phyloP scores from a whole-genome alignment of 805 yeast genomes.

The Maudiozyma turicensis region DNA sequence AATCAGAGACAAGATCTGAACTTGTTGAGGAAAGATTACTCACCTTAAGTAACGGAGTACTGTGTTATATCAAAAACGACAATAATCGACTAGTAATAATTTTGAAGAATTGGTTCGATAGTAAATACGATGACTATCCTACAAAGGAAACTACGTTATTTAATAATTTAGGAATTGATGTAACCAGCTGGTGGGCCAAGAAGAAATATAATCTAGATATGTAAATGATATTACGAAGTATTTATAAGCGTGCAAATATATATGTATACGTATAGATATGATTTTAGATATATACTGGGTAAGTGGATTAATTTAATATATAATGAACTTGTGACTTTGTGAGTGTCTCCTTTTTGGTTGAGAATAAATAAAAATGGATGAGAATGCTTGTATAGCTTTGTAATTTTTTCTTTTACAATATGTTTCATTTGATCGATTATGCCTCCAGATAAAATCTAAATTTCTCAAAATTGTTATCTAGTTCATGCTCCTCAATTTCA shows the following conservation, averaged over 20 bases:
- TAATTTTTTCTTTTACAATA: background rate
- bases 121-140: conserved; percentile 2
- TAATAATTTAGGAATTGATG: conserved; percentile 18
- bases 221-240: background rate
- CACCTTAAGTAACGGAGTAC: conserved; percentile 25
- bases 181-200: conserved; percentile 18
- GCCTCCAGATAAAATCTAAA: conserved; percentile 10
- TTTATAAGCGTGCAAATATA: background rate
- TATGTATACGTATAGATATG: background rate
- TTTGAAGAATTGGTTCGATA: conserved; percentile 26
- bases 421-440: background rate
- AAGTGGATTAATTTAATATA: background rate
- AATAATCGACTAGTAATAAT: conserved; percentile 12
- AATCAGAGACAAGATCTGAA: conserved; percentile 9
- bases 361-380: background rate
- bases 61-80: conserved; percentile 22
- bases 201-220: background rate
- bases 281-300: background rate
- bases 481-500: conserved; percentile 54
- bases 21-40: conserved; percentile 22
- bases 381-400: too few species aligned
- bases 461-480: conserved; percentile 15
- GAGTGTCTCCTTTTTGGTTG: background rate
- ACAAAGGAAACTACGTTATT: conserved; percentile 8
- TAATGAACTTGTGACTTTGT: background rate